phyloP scores from a whole-genome alignment of 805 yeast genomes.

The Peterozyma toletana region DNA sequence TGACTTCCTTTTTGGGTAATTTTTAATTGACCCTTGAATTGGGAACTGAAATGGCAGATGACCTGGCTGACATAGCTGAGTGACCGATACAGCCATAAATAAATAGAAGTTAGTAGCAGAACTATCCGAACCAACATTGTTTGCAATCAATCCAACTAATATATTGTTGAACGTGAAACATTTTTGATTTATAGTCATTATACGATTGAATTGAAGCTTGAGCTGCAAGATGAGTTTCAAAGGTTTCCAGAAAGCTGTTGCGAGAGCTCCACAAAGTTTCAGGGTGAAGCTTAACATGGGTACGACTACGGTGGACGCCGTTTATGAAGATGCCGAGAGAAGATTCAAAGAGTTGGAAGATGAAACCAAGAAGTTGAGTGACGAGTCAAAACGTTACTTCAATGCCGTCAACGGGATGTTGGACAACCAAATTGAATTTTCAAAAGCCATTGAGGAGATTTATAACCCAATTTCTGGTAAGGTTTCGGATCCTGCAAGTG shows the following conservation, averaged over 20 bases:
- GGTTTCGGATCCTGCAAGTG: conserved; percentile 79
- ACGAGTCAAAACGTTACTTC: conserved; percentile 86
- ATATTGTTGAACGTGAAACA: too few species aligned
- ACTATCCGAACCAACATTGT: too few species aligned
- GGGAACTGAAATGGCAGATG: too few species aligned
- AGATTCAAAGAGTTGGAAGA: conserved; percentile 87
- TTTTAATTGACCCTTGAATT: too few species aligned
- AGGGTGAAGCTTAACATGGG: conserved; percentile 91
- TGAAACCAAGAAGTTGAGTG: conserved; percentile 84
- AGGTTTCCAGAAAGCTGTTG: conserved; percentile 74
- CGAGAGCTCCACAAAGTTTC: conserved; percentile 86
- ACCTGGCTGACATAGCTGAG: too few species aligned
- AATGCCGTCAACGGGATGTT: conserved; percentile 91
- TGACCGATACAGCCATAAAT: too few species aligned
- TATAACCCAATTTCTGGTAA: conserved; percentile 95
- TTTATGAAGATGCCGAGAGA: conserved; percentile 92
- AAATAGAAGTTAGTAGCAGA: too few species aligned
- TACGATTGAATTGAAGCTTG: background rate
- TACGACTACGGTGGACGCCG: conserved; percentile 71
- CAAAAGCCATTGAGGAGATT: conserved; percentile 92
- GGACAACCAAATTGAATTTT: conserved; percentile 87
- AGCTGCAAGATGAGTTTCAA: conserved; percentile 64
- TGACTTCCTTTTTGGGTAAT: too few species aligned
- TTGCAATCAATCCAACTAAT: too few species aligned
- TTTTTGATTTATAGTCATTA: too few species aligned